phyloP scores from a whole-genome alignment of 495 filamentous ascomycete species.

The Poronia punctata region DNA sequence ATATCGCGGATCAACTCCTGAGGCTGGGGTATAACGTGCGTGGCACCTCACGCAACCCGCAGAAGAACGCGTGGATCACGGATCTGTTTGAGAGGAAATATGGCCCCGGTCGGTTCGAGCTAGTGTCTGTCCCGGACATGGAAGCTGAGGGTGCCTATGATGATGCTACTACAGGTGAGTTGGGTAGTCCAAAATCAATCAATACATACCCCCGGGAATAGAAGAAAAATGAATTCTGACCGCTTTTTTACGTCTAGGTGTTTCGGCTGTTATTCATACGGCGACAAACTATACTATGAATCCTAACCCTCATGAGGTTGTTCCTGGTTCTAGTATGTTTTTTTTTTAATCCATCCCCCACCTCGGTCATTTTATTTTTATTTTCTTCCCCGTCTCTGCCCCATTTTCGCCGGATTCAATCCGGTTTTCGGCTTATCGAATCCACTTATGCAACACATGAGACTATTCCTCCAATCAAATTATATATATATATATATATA shows the following conservation, averaged over 20 bases:
- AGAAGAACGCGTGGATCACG: constrained; percentile 38
- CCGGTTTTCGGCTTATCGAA: too few species aligned
- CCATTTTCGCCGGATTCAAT: too few species aligned
- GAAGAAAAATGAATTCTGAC: too few species aligned
- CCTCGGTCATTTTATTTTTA: too few species aligned
- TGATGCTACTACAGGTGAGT: constrained; percentile 32
- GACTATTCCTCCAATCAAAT: too few species aligned
- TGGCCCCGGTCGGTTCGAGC: constrained; percentile 32
- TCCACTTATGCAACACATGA: too few species aligned
- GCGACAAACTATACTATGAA: constrained; percentile 36
- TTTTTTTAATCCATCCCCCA: too few species aligned
- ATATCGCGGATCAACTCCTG: constrained; percentile 43
- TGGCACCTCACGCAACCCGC: constrained; percentile 39
- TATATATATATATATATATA: too few species aligned
- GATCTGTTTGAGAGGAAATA: constrained; percentile 34
- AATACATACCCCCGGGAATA: neutral
- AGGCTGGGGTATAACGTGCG: constrained; percentile 41
- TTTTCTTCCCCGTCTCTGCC: too few species aligned
- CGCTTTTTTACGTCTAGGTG: too few species aligned
- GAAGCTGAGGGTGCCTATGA: constrained; percentile 31
- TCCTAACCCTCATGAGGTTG: constrained; percentile 35
- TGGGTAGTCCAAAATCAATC: neutral
- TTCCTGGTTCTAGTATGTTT: too few species aligned
- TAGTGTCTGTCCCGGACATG: constrained; percentile 34
- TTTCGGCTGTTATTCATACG: constrained; percentile 35